A percentile compares a stretch with the other conserved stretches of the same genome.
phyloP scores from a whole-genome alignment of 352 stramenopile genomes.

The Phytopythium chamaehyphon region DNA sequence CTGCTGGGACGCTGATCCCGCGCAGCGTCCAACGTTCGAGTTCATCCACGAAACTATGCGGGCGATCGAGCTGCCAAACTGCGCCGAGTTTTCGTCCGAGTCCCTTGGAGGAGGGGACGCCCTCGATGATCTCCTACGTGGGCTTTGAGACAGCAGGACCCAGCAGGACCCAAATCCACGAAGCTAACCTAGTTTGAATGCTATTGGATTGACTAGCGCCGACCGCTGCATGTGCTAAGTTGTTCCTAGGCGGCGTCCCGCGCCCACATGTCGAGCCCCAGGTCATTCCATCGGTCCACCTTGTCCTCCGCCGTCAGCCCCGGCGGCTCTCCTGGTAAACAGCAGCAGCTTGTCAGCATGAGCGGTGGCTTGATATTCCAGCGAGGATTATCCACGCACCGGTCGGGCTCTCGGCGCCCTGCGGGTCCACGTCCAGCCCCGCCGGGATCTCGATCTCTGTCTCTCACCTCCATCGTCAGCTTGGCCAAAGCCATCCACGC shows the following conservation, averaged over 20 bases:
- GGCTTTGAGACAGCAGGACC: conserved; percentile 16
- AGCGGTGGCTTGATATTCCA: too few species aligned
- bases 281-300: conserved; percentile 74
- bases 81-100: conserved; percentile 26
- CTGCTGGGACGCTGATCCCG: conserved; percentile 64
- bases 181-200: not conserved
- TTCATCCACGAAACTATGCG: conserved; percentile 47
- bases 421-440: conserved; percentile 47
- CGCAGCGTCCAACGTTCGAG: conserved; percentile 47
- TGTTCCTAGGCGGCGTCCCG: conserved; percentile 27
- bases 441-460: conserved; percentile 72
- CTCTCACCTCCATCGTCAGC: not conserved
- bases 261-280: conserved; percentile 66
- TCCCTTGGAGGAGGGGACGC: conserved; percentile 45
- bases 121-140: conserved; percentile 48
- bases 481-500: too few species aligned
- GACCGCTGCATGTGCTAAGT: not conserved
- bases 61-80: conserved; percentile 22
- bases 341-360: not conserved
- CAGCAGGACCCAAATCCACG: not conserved
- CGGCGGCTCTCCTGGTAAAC: conserved; percentile 47
- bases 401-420: conserved; percentile 43
- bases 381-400: conserved; percentile 22
- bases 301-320: conserved; percentile 51
- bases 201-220: not conserved